Evolutionary conservation across 2,329 filamentous ascomycete species (phyloP).

Genomic region (Sporothrix inflata): DNA sequence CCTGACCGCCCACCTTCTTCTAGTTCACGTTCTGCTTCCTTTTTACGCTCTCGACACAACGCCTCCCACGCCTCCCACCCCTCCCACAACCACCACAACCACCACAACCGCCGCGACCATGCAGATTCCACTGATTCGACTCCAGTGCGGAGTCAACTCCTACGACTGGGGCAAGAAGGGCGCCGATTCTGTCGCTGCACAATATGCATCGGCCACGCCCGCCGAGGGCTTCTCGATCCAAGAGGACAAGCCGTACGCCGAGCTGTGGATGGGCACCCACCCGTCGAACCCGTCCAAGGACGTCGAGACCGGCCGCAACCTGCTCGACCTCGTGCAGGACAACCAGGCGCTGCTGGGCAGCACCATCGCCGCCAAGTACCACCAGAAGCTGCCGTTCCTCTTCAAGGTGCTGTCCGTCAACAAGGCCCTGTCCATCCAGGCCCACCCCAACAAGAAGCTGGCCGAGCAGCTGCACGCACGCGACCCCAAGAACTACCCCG

Average conservation of each 20-base stretch:
- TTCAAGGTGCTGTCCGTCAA: conserved; percentile 97
- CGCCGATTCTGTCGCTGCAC: conserved; percentile 81
- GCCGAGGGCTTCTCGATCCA: conserved; percentile 75
- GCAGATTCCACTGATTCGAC: conserved; percentile 80
- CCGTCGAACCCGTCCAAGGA: conserved; percentile 95
- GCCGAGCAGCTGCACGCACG: conserved; percentile 84
- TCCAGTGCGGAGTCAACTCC: conserved; percentile 93
- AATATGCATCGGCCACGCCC: conserved; percentile 84
- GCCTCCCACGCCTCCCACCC: background rate
- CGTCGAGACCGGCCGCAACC: conserved; percentile 76
- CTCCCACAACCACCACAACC: background rate
- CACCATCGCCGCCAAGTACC: conserved; percentile 74
- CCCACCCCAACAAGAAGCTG: conserved; percentile 93
- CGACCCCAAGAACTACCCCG: conserved; percentile 93
- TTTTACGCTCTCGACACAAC: background rate
- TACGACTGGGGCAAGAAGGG: conserved; percentile 99
- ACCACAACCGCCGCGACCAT: conserved; percentile 44
- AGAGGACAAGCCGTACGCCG: conserved; percentile 81
- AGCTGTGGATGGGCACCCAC: conserved; percentile 99
- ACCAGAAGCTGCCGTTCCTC: conserved; percentile 84
- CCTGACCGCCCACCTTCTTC: background rate
- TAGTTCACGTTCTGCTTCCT: background rate
- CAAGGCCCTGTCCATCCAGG: conserved; percentile 96
- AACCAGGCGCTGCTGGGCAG: conserved; percentile 81
- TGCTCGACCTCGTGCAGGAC: conserved; percentile 84